Conservation (phyloP, 192 early-diverging fungal genomes). For the Ambispora gerdemannii region DNA sequence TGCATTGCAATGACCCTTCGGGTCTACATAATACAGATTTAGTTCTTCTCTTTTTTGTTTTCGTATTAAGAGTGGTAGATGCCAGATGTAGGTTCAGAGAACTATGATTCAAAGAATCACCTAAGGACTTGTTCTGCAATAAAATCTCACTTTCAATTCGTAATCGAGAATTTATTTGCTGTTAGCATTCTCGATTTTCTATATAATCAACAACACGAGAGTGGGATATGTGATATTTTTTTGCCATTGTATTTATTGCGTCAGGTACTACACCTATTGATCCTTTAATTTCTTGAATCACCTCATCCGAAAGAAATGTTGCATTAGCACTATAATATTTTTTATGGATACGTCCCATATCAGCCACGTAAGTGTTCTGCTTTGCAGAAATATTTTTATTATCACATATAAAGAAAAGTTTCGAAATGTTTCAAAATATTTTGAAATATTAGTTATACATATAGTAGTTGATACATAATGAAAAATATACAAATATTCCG, state of each 20-base stretch:
- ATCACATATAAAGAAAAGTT: too few relatives aligned
- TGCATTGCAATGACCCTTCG: too few relatives aligned
- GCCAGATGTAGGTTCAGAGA: constrained; percentile 1
- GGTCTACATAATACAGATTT: constrained; percentile 12
- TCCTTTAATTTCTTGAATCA: constrained; percentile 15
- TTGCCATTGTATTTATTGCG: constrained; percentile 21
- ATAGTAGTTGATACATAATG: too few relatives aligned
- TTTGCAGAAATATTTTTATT: too few relatives aligned
- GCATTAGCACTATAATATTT: constrained; percentile 5
- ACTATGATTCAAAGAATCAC: constrained; percentile 4
- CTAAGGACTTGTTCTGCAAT: too few relatives aligned
- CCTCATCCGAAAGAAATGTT: constrained; percentile 8
- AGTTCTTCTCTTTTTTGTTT: constrained; percentile 24
- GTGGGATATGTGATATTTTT: constrained; percentile 17
- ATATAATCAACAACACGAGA: constrained; percentile 7
- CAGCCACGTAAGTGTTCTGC: not conserved
- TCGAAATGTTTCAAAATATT: too few relatives aligned
- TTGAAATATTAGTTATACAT: too few relatives aligned
- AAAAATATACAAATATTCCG: too few relatives aligned
- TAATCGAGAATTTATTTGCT: not conserved
- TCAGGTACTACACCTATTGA: constrained; percentile 5
- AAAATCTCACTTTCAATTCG: not conserved
- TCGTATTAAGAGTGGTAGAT: constrained; percentile 20
- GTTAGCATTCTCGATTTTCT: not conserved
- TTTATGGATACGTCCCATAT: not conserved